A percentile compares a stretch with the other conserved stretches of the same genome.
phyloP scores from a whole-genome alignment of 2,329 filamentous ascomycete species.

The Aureobasidium sp. region DNA sequence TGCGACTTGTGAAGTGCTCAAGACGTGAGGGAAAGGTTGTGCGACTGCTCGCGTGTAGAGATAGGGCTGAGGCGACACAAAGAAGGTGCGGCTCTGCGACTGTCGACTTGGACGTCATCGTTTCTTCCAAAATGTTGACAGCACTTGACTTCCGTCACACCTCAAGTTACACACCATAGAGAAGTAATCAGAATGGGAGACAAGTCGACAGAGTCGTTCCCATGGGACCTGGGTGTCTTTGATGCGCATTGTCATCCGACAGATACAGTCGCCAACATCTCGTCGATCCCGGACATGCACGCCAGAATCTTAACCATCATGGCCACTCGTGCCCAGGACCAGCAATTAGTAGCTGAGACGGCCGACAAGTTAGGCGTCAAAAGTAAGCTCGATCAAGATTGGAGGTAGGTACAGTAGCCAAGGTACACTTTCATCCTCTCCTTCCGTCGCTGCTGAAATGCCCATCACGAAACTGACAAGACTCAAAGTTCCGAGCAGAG shows the following conservation, averaged over 20 bases:
- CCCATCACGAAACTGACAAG: background rate
- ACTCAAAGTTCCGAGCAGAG: slow-evolving; percentile 30
- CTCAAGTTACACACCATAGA: background rate
- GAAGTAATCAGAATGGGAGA: slow-evolving; percentile 16
- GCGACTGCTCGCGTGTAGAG: background rate
- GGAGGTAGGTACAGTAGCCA: slow-evolving; percentile 25
- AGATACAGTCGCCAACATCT: slow-evolving; percentile 59
- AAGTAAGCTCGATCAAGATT: slow-evolving; percentile 16
- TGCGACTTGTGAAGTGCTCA: background rate
- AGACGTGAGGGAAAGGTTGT: background rate
- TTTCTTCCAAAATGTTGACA: background rate
- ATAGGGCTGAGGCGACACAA: background rate
- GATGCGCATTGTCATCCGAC: slow-evolving; percentile 83
- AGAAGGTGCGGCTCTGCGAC: background rate
- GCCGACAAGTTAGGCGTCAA: slow-evolving; percentile 48
- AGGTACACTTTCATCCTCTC: background rate
- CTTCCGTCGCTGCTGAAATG: background rate
- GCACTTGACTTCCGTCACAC: background rate
- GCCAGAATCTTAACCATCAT: slow-evolving; percentile 62
- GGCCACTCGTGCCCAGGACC: slow-evolving; percentile 68
- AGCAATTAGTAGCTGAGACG: slow-evolving; percentile 58
- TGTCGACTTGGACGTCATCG: background rate
- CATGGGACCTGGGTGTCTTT: slow-evolving; percentile 63
- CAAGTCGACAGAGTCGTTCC: slow-evolving; percentile 35
- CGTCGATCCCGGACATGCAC: slow-evolving; percentile 55